Evolutionary conservation across 805 yeast genomes (phyloP).

Genomic region (Jamesozyma gamospora): DNA sequence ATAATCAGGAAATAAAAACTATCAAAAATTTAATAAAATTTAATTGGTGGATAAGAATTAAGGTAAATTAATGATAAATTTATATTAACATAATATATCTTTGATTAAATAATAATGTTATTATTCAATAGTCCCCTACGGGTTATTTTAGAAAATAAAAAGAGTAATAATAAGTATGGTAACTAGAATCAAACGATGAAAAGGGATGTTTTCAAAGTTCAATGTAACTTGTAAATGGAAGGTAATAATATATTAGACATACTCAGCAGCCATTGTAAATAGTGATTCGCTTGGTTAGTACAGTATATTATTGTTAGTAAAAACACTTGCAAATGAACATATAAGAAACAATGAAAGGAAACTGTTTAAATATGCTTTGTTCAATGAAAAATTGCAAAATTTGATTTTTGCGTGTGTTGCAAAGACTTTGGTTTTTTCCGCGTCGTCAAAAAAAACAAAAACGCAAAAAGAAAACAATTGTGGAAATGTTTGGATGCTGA

Average conservation of each 20-base stretch:
- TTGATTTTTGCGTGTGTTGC: too few species aligned
- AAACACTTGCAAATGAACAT: too few species aligned
- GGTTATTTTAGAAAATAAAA: background rate
- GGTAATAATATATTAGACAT: constrained; percentile 14
- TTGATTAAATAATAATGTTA: constrained; percentile 15
- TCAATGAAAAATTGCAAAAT: too few species aligned
- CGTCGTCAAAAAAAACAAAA: too few species aligned
- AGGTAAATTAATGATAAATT: background rate
- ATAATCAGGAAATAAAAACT: constrained; percentile 19
- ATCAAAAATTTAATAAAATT: background rate
- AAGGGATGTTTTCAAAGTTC: constrained; percentile 1
- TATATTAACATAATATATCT: constrained; percentile 16
- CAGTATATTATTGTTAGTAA: too few species aligned
- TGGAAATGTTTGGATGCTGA: too few species aligned
- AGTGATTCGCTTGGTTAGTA: constrained; percentile 15
- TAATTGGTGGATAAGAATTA: constrained; percentile 9
- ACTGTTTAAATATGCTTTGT: too few species aligned
- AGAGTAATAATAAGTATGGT: background rate
- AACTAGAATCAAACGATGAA: background rate
- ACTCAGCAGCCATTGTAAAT: constrained; percentile 31
- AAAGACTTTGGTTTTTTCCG: too few species aligned
- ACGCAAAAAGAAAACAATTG: too few species aligned
- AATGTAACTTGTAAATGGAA: constrained; percentile 9
- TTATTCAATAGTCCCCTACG: constrained; percentile 25
- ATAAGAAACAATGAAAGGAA: too few species aligned